Evolutionary conservation across 441 rosid genomes (phyloP).

Genomic region (Gossypium gossypioides): DNA sequence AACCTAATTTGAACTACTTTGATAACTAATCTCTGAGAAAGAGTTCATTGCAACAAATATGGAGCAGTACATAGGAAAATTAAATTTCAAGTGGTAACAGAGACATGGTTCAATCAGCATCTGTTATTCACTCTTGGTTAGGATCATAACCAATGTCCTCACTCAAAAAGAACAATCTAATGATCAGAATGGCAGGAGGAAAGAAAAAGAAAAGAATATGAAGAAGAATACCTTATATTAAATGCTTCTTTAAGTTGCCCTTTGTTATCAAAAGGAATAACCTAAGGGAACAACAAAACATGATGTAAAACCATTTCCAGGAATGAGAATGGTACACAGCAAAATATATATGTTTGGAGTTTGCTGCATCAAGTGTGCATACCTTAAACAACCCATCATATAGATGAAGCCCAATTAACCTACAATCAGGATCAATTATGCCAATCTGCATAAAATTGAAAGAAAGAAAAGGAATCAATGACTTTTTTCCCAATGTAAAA

Average conservation of each 20-base stretch:
- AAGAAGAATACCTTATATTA: conserved; percentile 62
- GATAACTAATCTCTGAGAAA: background rate
- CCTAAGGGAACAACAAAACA: conserved; percentile 37
- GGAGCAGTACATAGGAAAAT: background rate
- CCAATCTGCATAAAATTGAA: conserved; percentile 50
- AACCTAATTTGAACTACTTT: background rate
- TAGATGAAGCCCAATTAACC: conserved; percentile 91
- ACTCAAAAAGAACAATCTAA: background rate
- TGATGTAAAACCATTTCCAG: background rate
- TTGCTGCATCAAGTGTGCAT: conserved; percentile 3
- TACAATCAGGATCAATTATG: conserved; percentile 90
- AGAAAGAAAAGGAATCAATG: background rate
- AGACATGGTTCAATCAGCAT: background rate
- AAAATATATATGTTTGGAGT: background rate
- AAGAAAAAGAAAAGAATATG: background rate
- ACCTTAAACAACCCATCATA: conserved; percentile 98
- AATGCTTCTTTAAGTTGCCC: conserved; percentile 97
- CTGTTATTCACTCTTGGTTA: background rate
- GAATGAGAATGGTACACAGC: background rate
- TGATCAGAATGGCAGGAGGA: background rate
- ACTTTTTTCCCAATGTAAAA: background rate
- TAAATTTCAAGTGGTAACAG: background rate
- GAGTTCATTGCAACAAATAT: background rate
- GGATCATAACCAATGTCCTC: background rate
- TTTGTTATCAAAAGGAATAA: conserved; percentile 94